Evolutionary conservation across 768 basidiomycete species (phyloP).

Genomic region (Boletus rubropictus): DNA sequence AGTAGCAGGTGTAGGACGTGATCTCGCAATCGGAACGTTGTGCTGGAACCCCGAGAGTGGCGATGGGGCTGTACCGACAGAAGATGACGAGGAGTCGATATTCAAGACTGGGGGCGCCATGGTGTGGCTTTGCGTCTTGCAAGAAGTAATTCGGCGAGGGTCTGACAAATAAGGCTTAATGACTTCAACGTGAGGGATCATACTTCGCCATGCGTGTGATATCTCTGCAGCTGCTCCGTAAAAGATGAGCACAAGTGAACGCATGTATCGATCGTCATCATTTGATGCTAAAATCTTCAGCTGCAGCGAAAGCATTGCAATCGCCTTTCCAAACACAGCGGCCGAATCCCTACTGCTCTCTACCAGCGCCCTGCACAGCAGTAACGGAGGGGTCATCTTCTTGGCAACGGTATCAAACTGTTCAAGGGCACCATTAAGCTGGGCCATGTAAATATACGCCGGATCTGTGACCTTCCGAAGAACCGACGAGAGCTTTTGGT

Average conservation of each 20-base stretch:
- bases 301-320: constrained; percentile 75
- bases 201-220: constrained; percentile 74
- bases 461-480: constrained; percentile 83
- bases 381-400: constrained; percentile 59
- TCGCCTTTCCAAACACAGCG: constrained; percentile 79
- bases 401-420: constrained; percentile 82
- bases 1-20: constrained; percentile 23
- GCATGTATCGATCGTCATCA: constrained; percentile 82
- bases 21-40: constrained; percentile 27
- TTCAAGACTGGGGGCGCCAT: constrained; percentile 21
- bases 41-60: constrained; percentile 18
- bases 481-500: constrained; percentile 76
- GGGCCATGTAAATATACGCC: constrained; percentile 72
- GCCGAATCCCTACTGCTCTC: constrained; percentile 83
- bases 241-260: constrained; percentile 80
- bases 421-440: constrained; percentile 83
- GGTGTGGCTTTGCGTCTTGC: constrained; percentile 26
- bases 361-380: constrained; percentile 70
- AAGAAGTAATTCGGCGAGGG: constrained; percentile 32
- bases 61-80: constrained; percentile 25
- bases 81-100: constrained; percentile 24
- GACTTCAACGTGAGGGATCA: constrained; percentile 64
- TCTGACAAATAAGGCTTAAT: constrained; percentile 60
- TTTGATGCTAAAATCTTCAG: constrained; percentile 66
- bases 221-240: constrained; percentile 90